Evolutionary conservation across 345 rosid genomes (phyloP).

Genomic region (Geranium brycei): DNA sequence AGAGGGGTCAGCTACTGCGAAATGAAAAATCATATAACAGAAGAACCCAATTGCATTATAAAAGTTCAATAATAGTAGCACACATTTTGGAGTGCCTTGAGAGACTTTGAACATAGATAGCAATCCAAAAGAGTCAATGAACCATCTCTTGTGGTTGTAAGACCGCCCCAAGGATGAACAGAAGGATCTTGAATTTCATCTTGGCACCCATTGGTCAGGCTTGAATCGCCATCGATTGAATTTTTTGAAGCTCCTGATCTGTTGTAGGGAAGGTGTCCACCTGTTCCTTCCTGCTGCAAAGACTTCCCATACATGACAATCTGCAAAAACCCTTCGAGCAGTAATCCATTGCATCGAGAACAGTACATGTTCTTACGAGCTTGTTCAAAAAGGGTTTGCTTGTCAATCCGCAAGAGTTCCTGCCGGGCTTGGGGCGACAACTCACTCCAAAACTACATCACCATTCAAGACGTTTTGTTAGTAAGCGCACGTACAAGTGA

Average conservation of each 20-base stretch:
- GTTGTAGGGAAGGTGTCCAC: conserved; percentile 24
- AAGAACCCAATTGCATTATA: no score
- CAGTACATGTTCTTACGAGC: conserved; percentile 97
- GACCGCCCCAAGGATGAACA: conserved; percentile 92
- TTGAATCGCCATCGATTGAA: conserved; percentile 25
- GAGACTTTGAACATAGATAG: conserved; percentile 56
- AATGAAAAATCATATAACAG: no score
- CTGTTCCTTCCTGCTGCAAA: conserved; percentile 44
- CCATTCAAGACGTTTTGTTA: conserved; percentile 10
- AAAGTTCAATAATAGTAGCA: conserved; percentile 16
- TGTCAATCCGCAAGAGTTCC: conserved; percentile 72
- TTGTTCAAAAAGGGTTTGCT: conserved; percentile 79
- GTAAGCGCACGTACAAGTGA: conserved; percentile 4
- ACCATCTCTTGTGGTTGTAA: conserved; percentile 65
- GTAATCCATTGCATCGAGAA: conserved; percentile 86
- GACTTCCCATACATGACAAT: conserved; percentile 74
- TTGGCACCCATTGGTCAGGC: conserved; percentile 26
- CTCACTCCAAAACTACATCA: conserved; percentile 75
- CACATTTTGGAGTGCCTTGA: conserved; percentile 66
- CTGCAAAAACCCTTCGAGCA: conserved; percentile 73
- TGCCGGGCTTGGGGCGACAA: conserved; percentile 44
- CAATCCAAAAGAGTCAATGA: conserved; percentile 69
- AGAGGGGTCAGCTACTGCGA: conserved; percentile 25
- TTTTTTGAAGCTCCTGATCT: conserved; percentile 24
- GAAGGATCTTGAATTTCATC: conserved; percentile 67